Evolutionary conservation across 441 rosid genomes (phyloP), one percentile per base, ranked within the genome.

Genomic region (Bruguiera hainesii): DNA sequence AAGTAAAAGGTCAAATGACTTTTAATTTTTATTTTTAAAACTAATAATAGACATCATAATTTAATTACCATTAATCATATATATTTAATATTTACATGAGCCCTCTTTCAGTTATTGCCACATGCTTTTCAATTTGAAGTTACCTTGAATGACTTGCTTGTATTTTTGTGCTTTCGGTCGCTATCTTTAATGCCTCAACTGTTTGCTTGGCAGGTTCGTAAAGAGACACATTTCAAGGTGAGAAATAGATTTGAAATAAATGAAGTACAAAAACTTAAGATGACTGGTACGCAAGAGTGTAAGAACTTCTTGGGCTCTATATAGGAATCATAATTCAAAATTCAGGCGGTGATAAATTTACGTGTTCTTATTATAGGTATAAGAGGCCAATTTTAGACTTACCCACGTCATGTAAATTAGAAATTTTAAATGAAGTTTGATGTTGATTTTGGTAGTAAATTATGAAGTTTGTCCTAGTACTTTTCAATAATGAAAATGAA

Each of bases 361-460:
- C 88, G 97, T 94, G 97, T 66, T 85, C 93, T 0, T 91, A 88
- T 71, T 94, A 96, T 83, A 97, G 97, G n/a, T 97, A 91, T 86
- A 94, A 91, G 73, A 80, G 98, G 71, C 97, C 96, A 23, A 96
- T 94, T 67, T 74, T 94, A 73, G 97, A 91, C 72, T 79, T 94
- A 80, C 91, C 89, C 56, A 84, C 82, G 61, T 77, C 87, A 1
- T 80, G 97, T 16, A 95, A 89, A 6, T 61, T 87, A 74, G 89
- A 83, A 52, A 75, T 89, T 60, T 82, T 96, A 1, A 89, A 84
- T 60, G 83, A 31, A 31, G 7, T 31, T 31, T 31, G 33, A 31
- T 31, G 7, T 31, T 31, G 33, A 31, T 31, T 31, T 29, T 5
- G 7, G 33, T 6, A 5, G 7, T 31, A 31, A 31, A 31, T 31